Evolutionary conservation across 495 filamentous ascomycete genomes (phyloP).

Genomic region (Massariosphaeria phaeospora): DNA sequence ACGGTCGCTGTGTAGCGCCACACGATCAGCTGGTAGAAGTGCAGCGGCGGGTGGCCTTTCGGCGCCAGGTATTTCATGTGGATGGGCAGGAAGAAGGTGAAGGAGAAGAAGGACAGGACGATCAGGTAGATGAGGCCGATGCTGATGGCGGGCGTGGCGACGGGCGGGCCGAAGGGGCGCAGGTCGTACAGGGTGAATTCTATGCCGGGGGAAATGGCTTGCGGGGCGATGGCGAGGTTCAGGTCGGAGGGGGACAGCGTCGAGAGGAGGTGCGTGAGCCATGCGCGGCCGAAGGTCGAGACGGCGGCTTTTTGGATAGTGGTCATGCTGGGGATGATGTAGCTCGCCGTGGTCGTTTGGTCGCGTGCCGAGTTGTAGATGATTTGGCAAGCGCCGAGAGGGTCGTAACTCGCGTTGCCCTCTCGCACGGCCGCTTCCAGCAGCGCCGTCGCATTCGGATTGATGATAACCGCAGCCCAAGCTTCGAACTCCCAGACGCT

Average conservation of each 20-base stretch:
- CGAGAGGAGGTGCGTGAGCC: conserved; percentile 18
- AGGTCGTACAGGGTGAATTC: conserved; percentile 58
- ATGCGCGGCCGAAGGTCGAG: conserved; percentile 15
- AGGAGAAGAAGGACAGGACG: conserved; percentile 69
- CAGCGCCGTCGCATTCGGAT: conserved; percentile 59
- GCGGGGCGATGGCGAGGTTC: conserved; percentile 48
- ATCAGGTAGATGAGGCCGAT: conserved; percentile 70
- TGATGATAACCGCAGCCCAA: conserved; percentile 62
- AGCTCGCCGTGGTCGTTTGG: conserved; percentile 6
- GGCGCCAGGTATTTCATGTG: conserved; percentile 54
- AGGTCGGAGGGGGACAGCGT: conserved; percentile 17
- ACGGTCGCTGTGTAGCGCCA: conserved; percentile 61
- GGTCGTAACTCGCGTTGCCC: conserved; percentile 54
- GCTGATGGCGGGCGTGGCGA: conserved; percentile 55
- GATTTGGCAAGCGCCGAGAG: conserved; percentile 23
- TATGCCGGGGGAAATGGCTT: conserved; percentile 60
- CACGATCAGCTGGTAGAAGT: conserved; percentile 55
- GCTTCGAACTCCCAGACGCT: conserved; percentile 58
- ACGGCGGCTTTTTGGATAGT: conserved; percentile 18
- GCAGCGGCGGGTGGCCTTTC: conserved; percentile 53
- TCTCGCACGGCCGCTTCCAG: conserved; percentile 53
- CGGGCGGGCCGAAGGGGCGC: conserved; percentile 56
- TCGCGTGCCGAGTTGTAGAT: conserved; percentile 28
- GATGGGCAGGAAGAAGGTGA: conserved; percentile 64
- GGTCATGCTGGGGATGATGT: conserved; percentile 16